phyloP scores from a whole-genome alignment of 768 basidiomycete species.

The Mycena crocata region DNA sequence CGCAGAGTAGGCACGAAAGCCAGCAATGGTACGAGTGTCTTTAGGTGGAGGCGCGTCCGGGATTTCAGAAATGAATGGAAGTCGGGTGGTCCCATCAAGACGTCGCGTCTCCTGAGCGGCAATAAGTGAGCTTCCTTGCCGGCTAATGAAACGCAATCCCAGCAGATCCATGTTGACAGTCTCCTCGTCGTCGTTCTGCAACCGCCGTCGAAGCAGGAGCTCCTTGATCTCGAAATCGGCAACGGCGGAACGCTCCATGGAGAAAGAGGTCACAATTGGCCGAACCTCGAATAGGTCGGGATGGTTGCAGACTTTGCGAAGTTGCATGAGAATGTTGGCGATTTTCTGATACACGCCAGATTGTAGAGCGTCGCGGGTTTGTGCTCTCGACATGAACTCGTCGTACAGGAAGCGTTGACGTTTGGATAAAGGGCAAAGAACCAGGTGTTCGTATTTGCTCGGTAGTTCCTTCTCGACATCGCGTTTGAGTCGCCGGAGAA shows the following conservation, averaged over 20 bases:
- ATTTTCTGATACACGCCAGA: slow-evolving; percentile 91
- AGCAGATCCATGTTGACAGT: slow-evolving; percentile 70
- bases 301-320: slow-evolving; percentile 96
- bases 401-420: slow-evolving; percentile 96
- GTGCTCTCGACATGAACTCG: slow-evolving; percentile 92
- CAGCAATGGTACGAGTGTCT: slow-evolving; percentile 80
- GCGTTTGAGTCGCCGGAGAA: slow-evolving; percentile 95
- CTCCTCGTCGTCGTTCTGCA: slow-evolving; percentile 69
- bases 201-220: slow-evolving; percentile 80
- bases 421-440: slow-evolving; percentile 89
- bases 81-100: slow-evolving; percentile 68
- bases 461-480: slow-evolving; percentile 97
- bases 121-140: slow-evolving; percentile 64
- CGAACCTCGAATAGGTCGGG: slow-evolving; percentile 93
- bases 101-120: slow-evolving; percentile 63
- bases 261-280: slow-evolving; percentile 83
- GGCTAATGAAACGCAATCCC: slow-evolving; percentile 70
- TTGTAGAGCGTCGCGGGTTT: slow-evolving; percentile 83
- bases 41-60: slow-evolving; percentile 75
- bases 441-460: slow-evolving; percentile 91
- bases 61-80: slow-evolving; percentile 65
- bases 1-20: slow-evolving; percentile 69
- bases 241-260: slow-evolving; percentile 77
- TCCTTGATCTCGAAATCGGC: slow-evolving; percentile 91
- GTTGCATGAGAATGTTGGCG: slow-evolving; percentile 97